These are phyloP conservation scores for Thermothelomyces thermophilus DNA, from an alignment of 2,329 filamentous ascomycete species.

Conservation along the genomic window DNA sequence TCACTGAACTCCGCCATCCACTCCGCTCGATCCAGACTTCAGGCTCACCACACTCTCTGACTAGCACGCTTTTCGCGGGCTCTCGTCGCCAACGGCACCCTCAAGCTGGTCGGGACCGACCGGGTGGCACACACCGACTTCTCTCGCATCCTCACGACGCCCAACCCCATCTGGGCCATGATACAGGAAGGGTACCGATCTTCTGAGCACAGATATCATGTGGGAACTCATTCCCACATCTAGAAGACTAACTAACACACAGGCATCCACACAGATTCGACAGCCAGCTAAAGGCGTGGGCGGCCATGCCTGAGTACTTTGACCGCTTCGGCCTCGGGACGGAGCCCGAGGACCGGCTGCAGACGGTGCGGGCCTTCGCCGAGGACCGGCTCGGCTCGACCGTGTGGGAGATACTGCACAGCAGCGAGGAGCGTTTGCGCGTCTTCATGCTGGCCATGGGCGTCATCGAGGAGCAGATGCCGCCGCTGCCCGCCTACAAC, in stretches of 20 bases:
- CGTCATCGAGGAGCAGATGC: constrained; percentile 21
- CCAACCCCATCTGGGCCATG: constrained; percentile 15
- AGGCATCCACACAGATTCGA: constrained; percentile 24
- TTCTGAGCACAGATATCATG: no score
- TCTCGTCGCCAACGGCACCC: constrained; percentile 19
- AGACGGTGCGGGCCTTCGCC: constrained; percentile 28
- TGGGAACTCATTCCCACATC: no score
- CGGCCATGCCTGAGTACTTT: constrained; percentile 30
- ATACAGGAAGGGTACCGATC: constrained; percentile 10
- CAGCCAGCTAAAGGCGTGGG: constrained; percentile 17
- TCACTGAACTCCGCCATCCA: no score
- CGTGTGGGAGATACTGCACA: constrained; percentile 30
- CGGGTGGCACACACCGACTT: constrained; percentile 23
- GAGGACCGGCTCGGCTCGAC: constrained; percentile 26
- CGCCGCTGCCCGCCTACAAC: constrained; percentile 28
- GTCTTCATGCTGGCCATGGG: constrained; percentile 29
- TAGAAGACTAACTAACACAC: neutral
- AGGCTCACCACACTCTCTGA: neutral
- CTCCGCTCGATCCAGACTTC: no score
- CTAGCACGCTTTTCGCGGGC: constrained; percentile 22
- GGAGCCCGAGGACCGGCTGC: constrained; percentile 26
- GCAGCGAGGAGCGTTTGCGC: constrained; percentile 22
- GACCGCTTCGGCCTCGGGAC: constrained; percentile 26
- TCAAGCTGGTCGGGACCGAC: constrained; percentile 20
- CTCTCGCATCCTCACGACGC: constrained; percentile 18